A percentile compares a stretch with the other conserved stretches of the same genome.
Evolutionary conservation across 2,329 filamentous ascomycete genomes (phyloP).

Genomic region (Botrytis galanthina): DNA sequence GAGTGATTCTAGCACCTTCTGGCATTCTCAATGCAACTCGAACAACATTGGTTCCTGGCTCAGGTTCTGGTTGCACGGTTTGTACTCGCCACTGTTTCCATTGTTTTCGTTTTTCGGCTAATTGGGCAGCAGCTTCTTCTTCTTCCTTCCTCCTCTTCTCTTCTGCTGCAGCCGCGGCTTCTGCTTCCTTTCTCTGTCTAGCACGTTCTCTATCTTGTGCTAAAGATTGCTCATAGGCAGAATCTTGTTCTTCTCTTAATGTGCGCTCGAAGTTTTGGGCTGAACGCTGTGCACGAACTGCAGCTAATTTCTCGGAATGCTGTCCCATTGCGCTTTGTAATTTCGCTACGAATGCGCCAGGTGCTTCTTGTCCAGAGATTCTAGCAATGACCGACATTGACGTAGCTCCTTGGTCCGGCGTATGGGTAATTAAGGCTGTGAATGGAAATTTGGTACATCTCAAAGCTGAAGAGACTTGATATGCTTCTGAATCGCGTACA

Average conservation of each 20-base stretch:
- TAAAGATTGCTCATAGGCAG: conserved; percentile 87
- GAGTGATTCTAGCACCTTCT: conserved; percentile 65
- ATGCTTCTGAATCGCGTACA: conserved; percentile 88
- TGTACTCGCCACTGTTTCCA: conserved; percentile 81
- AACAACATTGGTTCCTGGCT: conserved; percentile 63
- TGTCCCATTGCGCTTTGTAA: conserved; percentile 70
- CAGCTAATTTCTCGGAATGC: conserved; percentile 72
- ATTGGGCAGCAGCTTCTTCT: conserved; percentile 55
- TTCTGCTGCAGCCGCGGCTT: conserved; percentile 65
- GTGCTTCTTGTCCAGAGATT: conserved; percentile 67
- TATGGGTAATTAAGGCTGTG: conserved; percentile 80
- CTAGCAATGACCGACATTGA: conserved; percentile 89
- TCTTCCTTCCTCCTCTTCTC: conserved; percentile 59
- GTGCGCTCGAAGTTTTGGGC: conserved; percentile 79
- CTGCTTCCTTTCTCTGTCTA: conserved; percentile 71
- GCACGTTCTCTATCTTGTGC: conserved; percentile 85
- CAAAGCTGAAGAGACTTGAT: conserved; percentile 84
- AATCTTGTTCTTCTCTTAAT: conserved; percentile 85
- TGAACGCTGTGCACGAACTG: conserved; percentile 70
- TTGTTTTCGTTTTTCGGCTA: conserved; percentile 53
- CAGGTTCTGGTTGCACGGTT: conserved; percentile 67
- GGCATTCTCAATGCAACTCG: conserved; percentile 68
- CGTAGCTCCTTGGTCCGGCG: conserved; percentile 76
- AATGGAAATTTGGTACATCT: conserved; percentile 93
- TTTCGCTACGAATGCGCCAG: conserved; percentile 71